Evolutionary conservation across 78 protist species (phyloP).

Genomic region (Isochrysis galbana): DNA sequence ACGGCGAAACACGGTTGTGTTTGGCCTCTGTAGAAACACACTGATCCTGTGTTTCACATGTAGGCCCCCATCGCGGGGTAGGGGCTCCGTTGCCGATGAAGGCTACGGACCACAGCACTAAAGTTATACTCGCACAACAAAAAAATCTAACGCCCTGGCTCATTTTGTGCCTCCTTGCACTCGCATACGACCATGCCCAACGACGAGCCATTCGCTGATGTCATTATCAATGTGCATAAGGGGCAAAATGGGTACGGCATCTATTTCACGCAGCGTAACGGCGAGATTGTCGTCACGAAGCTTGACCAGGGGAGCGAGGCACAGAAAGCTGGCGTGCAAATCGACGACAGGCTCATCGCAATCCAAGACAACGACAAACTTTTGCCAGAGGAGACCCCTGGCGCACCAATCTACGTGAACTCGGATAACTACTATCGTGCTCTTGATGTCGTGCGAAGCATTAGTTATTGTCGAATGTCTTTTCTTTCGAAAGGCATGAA

Average conservation of each 20-base stretch:
- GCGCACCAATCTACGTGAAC: not conserved
- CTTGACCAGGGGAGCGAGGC: constrained; percentile 7
- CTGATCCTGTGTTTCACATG: too few species aligned
- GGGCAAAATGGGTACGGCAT: not conserved
- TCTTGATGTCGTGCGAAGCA: not conserved
- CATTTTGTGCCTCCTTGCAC: too few species aligned
- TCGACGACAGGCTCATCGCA: not conserved
- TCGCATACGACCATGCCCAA: too few species aligned
- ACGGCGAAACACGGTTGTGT: too few species aligned
- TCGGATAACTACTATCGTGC: not conserved
- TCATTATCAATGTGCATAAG: not conserved
- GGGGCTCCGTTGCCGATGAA: too few species aligned
- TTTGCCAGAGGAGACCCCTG: not conserved
- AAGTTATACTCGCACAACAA: too few species aligned
- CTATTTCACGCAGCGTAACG: not conserved
- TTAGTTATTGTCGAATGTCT: not conserved
- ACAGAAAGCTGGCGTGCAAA: not conserved
- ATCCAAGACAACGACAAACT: not conserved
- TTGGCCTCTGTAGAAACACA: too few species aligned
- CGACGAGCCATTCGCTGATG: too few species aligned
- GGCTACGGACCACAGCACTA: too few species aligned
- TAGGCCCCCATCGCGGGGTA: too few species aligned
- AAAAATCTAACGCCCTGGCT: too few species aligned
- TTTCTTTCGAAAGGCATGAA: not conserved
- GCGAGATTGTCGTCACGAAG: not conserved